A percentile compares a stretch with the other conserved stretches of the same genome.
Evolutionary conservation across 441 rosid genomes (phyloP).

Genomic region (Bruguiera hainesii): DNA sequence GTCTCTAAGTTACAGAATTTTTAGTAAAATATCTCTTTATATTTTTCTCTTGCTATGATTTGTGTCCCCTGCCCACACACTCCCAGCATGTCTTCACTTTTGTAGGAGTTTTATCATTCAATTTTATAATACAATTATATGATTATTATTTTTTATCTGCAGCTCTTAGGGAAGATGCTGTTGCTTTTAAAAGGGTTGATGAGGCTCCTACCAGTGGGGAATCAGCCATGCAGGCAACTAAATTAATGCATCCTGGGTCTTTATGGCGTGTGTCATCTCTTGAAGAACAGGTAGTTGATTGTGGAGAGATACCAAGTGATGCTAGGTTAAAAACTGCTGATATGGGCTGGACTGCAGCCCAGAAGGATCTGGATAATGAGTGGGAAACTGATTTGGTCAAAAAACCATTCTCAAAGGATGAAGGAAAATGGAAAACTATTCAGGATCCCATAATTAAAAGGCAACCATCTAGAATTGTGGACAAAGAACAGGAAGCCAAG

Average conservation of each 20-base stretch:
- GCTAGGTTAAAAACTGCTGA: conserved; percentile 43
- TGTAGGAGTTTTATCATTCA: background rate
- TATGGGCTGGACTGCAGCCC: conserved; percentile 44
- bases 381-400: conserved; percentile 41
- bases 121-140: background rate
- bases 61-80: too few species aligned
- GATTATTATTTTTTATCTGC: conserved; percentile 28
- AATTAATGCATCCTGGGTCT: conserved; percentile 38
- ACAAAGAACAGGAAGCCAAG: conserved; percentile 70
- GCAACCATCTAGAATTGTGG: conserved; percentile 59
- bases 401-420: conserved; percentile 52
- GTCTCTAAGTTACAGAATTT: background rate
- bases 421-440: conserved; percentile 51
- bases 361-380: conserved; percentile 43
- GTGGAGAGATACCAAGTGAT: conserved; percentile 54
- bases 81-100: background rate
- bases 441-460: conserved; percentile 62
- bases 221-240: conserved; percentile 40
- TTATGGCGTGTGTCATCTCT: conserved; percentile 52
- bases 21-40: background rate
- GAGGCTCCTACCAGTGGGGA: conserved; percentile 45
- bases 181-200: conserved; percentile 44
- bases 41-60: background rate
- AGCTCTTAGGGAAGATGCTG: conserved; percentile 51
- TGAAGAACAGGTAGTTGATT: conserved; percentile 49